Conservation (phyloP, 2,329 filamentous ascomycete species). For the Arthrinium puccinioides region DNA sequence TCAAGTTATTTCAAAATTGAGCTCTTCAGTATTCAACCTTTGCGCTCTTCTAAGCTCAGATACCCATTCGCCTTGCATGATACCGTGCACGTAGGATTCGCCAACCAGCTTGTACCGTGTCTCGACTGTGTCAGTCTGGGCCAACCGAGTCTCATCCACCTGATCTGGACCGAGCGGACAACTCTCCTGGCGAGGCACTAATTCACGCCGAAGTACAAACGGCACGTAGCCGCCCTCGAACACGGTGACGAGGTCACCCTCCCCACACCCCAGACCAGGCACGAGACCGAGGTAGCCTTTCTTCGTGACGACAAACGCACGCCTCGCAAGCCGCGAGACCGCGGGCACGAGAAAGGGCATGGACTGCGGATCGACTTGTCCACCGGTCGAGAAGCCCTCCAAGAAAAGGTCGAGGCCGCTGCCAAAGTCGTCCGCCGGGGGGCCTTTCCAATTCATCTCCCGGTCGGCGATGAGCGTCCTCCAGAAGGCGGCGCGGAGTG, state of each 20-base stretch:
- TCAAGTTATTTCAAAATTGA: background rate
- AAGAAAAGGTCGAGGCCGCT: background rate
- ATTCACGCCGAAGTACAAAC: background rate
- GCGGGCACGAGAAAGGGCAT: background rate
- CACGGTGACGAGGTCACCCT: background rate
- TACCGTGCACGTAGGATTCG: background rate
- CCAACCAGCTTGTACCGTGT: background rate
- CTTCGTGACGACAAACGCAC: background rate
- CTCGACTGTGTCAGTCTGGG: background rate
- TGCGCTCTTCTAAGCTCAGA: background rate
- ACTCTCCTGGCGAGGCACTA: background rate
- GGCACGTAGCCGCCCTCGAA: background rate
- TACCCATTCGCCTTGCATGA: constrained; percentile 1
- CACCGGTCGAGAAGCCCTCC: background rate
- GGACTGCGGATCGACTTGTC: background rate
- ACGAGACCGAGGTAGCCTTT: background rate
- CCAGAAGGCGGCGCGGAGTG: background rate
- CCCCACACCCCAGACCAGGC: background rate
- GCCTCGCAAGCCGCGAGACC: background rate
- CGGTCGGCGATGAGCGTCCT: background rate
- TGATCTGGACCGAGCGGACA: no score
- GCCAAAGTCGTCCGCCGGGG: background rate
- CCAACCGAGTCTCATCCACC: background rate
- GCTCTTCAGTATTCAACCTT: background rate
- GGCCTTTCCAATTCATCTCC: background rate